These are phyloP conservation scores for Xylaria sp. DNA, from an alignment of 2,329 filamentous ascomycete species.

Conservation along the genomic window DNA sequence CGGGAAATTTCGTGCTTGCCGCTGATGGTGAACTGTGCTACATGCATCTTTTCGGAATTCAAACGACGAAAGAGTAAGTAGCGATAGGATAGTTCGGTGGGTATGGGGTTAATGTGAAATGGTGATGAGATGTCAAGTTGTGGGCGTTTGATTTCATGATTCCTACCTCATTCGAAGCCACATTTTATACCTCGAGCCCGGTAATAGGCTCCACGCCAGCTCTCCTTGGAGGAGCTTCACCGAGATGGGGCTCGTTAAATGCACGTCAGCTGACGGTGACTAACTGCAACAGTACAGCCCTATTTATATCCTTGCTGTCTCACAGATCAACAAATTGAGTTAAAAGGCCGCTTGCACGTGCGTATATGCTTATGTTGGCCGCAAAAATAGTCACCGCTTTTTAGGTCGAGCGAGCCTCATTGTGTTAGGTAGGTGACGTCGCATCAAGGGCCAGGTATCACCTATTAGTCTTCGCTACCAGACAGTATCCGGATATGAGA, in stretches of 20 bases:
- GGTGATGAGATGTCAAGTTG: neutral
- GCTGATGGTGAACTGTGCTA: slow-evolving; percentile 37
- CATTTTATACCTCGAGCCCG: slow-evolving; percentile 24
- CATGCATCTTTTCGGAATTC: slow-evolving; percentile 32
- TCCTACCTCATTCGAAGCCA: neutral
- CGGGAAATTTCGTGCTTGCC: slow-evolving; percentile 39
- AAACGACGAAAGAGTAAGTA: neutral
- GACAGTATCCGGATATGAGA: neutral
- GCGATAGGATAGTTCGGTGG: neutral
- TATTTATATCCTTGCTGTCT: slow-evolving; percentile 23
- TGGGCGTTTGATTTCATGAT: neutral
- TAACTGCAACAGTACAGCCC: slow-evolving; percentile 24
- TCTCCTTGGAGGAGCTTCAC: slow-evolving; percentile 12
- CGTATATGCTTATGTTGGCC: slow-evolving; percentile 29
- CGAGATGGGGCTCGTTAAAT: slow-evolving; percentile 21
- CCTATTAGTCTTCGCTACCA: neutral
- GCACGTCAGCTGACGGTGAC: slow-evolving; percentile 36
- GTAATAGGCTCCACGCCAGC: neutral
- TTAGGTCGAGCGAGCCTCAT: slow-evolving; percentile 25
- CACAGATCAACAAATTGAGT: slow-evolving; percentile 8
- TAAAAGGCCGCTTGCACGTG: slow-evolving; percentile 14
- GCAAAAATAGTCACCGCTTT: slow-evolving; percentile 38
- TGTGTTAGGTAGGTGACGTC: slow-evolving; percentile 1
- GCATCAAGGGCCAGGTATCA: slow-evolving; percentile 1
- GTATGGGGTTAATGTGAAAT: neutral